Evolutionary conservation across 2,329 filamentous ascomycete species (phyloP).

Genomic region (Fusarium circinatum): DNA sequence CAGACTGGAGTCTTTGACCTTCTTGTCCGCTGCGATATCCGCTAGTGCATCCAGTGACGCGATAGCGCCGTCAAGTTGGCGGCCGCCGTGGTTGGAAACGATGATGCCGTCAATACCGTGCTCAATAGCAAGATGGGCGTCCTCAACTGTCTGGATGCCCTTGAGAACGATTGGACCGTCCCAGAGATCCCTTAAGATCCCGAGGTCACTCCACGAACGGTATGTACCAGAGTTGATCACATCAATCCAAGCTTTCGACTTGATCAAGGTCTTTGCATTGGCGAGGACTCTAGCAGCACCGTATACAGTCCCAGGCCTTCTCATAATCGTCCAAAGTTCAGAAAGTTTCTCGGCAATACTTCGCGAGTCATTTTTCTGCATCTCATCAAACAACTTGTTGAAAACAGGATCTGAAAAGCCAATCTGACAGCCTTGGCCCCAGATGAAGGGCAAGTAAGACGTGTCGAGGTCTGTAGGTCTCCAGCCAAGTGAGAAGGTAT

Average conservation of each 20-base stretch:
- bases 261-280: slow-evolving; percentile 20
- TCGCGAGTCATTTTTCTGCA: slow-evolving; percentile 29
- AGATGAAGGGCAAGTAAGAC: slow-evolving; percentile 69
- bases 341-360: slow-evolving; percentile 15
- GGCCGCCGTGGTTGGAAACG: slow-evolving; percentile 56
- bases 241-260: slow-evolving; percentile 39
- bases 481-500: slow-evolving; percentile 77
- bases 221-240: slow-evolving; percentile 51
- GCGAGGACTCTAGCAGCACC: slow-evolving; percentile 35
- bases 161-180: slow-evolving; percentile 61
- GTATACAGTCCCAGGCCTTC: slow-evolving; percentile 34
- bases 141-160: slow-evolving; percentile 54
- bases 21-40: slow-evolving; percentile 64
- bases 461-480: slow-evolving; percentile 74
- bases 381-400: slow-evolving; percentile 34
- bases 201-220: slow-evolving; percentile 70
- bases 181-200: slow-evolving; percentile 68
- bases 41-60: slow-evolving; percentile 65
- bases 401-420: slow-evolving; percentile 77
- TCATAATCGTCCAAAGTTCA: slow-evolving; percentile 35
- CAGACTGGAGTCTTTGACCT: slow-evolving; percentile 49
- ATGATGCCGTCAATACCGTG: slow-evolving; percentile 53
- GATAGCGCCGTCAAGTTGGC: slow-evolving; percentile 54
- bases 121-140: slow-evolving; percentile 52
- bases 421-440: slow-evolving; percentile 66